Evolutionary conservation across 805 yeast genomes (phyloP).

Genomic region (Candida sithepensis): DNA sequence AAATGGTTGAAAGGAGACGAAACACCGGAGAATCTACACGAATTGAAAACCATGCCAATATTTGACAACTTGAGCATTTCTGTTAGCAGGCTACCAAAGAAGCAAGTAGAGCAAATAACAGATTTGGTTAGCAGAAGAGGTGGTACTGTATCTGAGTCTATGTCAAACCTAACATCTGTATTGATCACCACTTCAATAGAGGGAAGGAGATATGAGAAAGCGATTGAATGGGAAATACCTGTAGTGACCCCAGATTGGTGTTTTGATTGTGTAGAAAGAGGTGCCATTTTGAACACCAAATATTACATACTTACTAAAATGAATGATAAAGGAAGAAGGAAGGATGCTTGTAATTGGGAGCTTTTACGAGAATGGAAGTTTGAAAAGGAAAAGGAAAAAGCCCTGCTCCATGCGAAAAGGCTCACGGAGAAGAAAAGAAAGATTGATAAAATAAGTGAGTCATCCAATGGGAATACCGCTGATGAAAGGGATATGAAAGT

Average conservation of each 20-base stretch:
- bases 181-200: conserved; percentile 47
- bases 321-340: conserved; percentile 19
- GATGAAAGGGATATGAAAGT: conserved; percentile 24
- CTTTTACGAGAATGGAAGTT: conserved; percentile 14
- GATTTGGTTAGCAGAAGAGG: conserved; percentile 39
- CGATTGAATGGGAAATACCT: conserved; percentile 51
- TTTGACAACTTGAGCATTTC: conserved; percentile 44
- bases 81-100: conserved; percentile 27
- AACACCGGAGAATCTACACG: conserved; percentile 1
- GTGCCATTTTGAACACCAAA: conserved; percentile 36
- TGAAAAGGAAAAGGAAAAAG: conserved; percentile 6
- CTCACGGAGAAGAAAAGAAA: conserved; percentile 5
- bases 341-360: conserved; percentile 40
- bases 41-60: conserved; percentile 29
- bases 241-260: conserved; percentile 54
- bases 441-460: not conserved
- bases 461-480: conserved; percentile 2
- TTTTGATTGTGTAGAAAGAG: conserved; percentile 42
- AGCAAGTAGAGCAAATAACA: conserved; percentile 25
- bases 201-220: conserved; percentile 53
- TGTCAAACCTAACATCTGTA: conserved; percentile 41
- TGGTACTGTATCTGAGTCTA: conserved; percentile 47
- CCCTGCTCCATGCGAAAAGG: conserved; percentile 1
- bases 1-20: conserved; percentile 55
- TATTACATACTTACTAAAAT: conserved; percentile 35